Evolutionary conservation across 441 rosid genomes (phyloP).

Genomic region (Mallotus repandus): DNA sequence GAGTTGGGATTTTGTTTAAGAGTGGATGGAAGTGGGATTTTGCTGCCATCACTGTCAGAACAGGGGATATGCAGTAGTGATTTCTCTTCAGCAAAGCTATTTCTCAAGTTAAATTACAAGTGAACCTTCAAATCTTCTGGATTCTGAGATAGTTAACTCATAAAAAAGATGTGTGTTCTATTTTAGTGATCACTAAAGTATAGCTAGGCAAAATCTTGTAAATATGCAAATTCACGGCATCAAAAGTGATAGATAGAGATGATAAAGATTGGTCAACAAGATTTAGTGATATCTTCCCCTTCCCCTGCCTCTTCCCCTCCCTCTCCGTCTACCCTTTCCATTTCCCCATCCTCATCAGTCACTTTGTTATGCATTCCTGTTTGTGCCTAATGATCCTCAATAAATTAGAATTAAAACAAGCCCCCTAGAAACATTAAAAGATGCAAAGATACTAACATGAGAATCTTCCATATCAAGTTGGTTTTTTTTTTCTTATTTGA

Average conservation of each 20-base stretch:
- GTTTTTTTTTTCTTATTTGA: too few relatives aligned
- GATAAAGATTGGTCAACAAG: not conserved
- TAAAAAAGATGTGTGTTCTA: not conserved
- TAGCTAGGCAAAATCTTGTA: not conserved
- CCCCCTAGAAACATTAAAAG: too few relatives aligned
- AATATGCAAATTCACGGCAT: not conserved
- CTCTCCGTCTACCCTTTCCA: slow-evolving; percentile 43
- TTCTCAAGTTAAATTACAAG: too few relatives aligned
- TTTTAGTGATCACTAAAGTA: not conserved
- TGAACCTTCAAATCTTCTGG: not conserved
- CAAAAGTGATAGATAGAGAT: not conserved
- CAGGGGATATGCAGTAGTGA: not conserved
- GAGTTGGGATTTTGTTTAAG: too few relatives aligned
- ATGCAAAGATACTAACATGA: too few relatives aligned
- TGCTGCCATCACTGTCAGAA: too few relatives aligned
- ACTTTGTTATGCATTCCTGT: too few relatives aligned
- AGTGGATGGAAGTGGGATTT: too few relatives aligned
- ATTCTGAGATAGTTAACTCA: not conserved
- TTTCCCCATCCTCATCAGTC: slow-evolving; percentile 46
- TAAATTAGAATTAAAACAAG: too few relatives aligned
- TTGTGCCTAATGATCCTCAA: too few relatives aligned
- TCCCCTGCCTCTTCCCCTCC: slow-evolving; percentile 21
- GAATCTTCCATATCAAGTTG: too few relatives aligned
- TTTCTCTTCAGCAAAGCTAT: not conserved
- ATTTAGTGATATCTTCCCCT: slow-evolving; percentile 27